Evolutionary conservation across 345 rosid genomes (phyloP).

Genomic region (Sisymbrium irio): DNA sequence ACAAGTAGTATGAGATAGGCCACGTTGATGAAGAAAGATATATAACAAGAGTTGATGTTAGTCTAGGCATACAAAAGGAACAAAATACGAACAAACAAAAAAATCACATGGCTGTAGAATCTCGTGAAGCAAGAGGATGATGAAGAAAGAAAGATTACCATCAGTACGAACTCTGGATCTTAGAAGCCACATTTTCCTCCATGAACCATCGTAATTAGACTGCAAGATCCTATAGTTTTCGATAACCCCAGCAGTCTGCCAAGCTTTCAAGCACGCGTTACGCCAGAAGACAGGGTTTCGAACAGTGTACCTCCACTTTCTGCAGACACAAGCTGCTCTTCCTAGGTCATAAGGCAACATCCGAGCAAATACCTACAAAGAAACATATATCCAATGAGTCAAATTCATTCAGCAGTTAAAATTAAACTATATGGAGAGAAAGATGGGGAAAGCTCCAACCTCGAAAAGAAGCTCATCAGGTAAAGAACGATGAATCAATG

Average conservation of each 20-base stretch:
- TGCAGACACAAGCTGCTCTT: slow-evolving; percentile 84
- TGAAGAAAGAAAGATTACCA: slow-evolving; percentile 46
- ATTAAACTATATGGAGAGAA: not conserved
- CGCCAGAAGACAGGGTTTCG: slow-evolving; percentile 94
- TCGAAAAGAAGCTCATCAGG: slow-evolving; percentile 93
- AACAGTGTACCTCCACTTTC: slow-evolving; percentile 90
- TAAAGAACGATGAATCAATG: slow-evolving; percentile 72
- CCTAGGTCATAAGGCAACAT: slow-evolving; percentile 85
- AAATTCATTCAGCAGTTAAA: not conserved
- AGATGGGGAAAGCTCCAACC: slow-evolving; percentile 38
- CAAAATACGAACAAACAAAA: not conserved
- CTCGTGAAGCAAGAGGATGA: not conserved
- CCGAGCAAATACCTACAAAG: slow-evolving; percentile 71
- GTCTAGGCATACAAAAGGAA: not conserved
- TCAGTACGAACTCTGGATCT: slow-evolving; percentile 93
- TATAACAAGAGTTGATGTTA: not conserved
- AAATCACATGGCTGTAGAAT: not conserved
- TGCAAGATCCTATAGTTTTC: slow-evolving; percentile 82
- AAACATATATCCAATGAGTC: slow-evolving; percentile 14
- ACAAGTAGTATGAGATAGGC: not conserved
- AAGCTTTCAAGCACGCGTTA: slow-evolving; percentile 82
- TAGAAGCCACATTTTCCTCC: slow-evolving; percentile 98
- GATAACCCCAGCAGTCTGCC: slow-evolving; percentile 91
- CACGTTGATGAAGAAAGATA: not conserved
- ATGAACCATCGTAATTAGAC: slow-evolving; percentile 76